Conservation (phyloP, 1,284 basidiomycete species). For the Trichosporon sp. region DNA sequence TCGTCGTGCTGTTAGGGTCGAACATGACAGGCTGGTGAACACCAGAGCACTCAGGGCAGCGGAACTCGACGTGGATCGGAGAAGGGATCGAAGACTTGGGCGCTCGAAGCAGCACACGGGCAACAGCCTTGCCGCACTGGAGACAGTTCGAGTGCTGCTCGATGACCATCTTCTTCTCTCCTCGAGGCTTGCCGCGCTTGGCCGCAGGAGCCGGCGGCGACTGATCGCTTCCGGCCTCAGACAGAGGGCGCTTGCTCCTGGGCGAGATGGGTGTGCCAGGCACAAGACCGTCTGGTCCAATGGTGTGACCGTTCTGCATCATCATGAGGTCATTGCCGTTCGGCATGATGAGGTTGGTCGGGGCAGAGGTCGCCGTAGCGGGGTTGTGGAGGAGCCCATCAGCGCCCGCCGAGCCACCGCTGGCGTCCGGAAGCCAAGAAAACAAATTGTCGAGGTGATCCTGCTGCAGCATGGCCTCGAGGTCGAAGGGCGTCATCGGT, state of each 20-base stretch:
- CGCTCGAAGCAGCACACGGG: conserved; percentile 37
- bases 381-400: conserved; percentile 7
- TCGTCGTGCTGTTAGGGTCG: conserved; percentile 17
- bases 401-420: neutral
- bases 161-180: conserved; percentile 40
- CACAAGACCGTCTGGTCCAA: neutral
- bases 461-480: conserved; percentile 38
- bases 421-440: conserved; percentile 40
- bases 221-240: conserved; percentile 17
- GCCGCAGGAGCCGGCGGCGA: conserved; percentile 17
- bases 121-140: conserved; percentile 27
- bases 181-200: conserved; percentile 28
- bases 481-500: conserved; percentile 37
- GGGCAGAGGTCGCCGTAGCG: neutral
- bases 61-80: conserved; percentile 25
- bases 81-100: conserved; percentile 36
- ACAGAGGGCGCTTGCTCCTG: conserved; percentile 18
- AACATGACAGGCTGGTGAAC: conserved; percentile 25
- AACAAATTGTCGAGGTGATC: conserved; percentile 32
- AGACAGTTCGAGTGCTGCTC: conserved; percentile 30
- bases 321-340: conserved; percentile 10
- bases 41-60: conserved; percentile 29
- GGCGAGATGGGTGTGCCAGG: conserved; percentile 12
- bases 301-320: neutral
- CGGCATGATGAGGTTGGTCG: conserved; percentile 11